Percentiles rank a stretch among this genome's conserved stretches.
Evolutionary conservation across 176 grass and related monocot genomes (phyloP).

Genomic region (Rhynchospora pubera): DNA sequence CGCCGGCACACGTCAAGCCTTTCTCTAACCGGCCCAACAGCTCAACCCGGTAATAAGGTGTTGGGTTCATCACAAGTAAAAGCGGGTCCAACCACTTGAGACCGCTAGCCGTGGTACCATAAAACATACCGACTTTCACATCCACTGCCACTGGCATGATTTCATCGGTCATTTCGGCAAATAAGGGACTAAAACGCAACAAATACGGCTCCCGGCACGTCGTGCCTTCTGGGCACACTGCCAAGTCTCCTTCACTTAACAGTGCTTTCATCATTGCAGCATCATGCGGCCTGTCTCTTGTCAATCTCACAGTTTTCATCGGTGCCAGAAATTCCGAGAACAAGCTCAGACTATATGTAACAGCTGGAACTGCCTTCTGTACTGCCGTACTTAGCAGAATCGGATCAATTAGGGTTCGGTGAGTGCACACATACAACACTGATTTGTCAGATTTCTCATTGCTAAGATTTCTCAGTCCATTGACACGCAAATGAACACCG

Average conservation of each 20-base stretch:
- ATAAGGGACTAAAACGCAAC: slow-evolving; percentile 75
- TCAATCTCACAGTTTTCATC: slow-evolving; percentile 67
- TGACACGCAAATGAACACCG: slow-evolving; percentile 44
- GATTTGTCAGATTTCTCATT: slow-evolving; percentile 7
- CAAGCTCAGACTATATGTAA: slow-evolving; percentile 84
- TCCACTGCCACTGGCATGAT: slow-evolving; percentile 82
- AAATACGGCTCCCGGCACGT: slow-evolving; percentile 91
- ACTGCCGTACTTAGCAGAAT: slow-evolving; percentile 52
- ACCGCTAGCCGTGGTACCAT: slow-evolving; percentile 79
- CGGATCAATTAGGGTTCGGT: slow-evolving; percentile 77
- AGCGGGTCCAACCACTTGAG: slow-evolving; percentile 85
- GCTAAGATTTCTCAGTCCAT: background rate
- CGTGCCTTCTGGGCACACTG: slow-evolving; percentile 85
- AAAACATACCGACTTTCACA: slow-evolving; percentile 38
- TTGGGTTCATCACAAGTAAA: slow-evolving; percentile 61
- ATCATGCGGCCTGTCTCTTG: slow-evolving; percentile 54
- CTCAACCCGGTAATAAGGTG: slow-evolving; percentile 49
- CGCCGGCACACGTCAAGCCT: slow-evolving; percentile 45
- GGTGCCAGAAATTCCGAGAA: slow-evolving; percentile 60
- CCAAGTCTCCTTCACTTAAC: slow-evolving; percentile 45
- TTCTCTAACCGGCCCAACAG: slow-evolving; percentile 44
- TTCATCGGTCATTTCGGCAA: slow-evolving; percentile 82
- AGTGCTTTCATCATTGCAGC: slow-evolving; percentile 53
- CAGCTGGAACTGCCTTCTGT: slow-evolving; percentile 46
- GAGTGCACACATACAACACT: slow-evolving; percentile 74